Evolutionary conservation across 2,329 filamentous ascomycete species (phyloP).

Genomic region (Alternaria triticimaculans): DNA sequence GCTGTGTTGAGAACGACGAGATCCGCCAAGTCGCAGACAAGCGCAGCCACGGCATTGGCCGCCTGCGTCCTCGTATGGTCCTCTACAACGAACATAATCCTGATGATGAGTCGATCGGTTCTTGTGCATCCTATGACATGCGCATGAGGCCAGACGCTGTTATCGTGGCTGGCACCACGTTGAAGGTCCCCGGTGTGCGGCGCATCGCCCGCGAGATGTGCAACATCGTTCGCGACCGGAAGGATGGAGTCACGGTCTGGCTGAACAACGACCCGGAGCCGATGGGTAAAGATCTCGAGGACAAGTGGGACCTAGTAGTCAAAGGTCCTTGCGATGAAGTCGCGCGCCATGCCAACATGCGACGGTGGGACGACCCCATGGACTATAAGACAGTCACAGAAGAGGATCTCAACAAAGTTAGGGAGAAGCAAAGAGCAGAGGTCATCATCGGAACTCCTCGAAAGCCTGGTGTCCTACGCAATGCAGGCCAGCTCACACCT

Average conservation of each 20-base stretch:
- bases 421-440: constrained; percentile 39
- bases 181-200: constrained; percentile 93
- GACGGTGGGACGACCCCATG: constrained; percentile 61
- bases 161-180: constrained; percentile 91
- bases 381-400: constrained; percentile 45
- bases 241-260: constrained; percentile 89
- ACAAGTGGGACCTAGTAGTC: constrained; percentile 92
- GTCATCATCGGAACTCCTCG: constrained; percentile 45
- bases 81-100: constrained; percentile 98
- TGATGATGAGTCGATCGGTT: constrained; percentile 93
- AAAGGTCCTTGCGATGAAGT: constrained; percentile 88
- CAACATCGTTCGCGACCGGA: constrained; percentile 79
- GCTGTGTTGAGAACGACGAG: constrained; percentile 76
- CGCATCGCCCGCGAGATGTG: constrained; percentile 92
- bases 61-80: constrained; percentile 89
- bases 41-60: constrained; percentile 90
- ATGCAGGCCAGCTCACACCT: constrained; percentile 45
- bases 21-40: constrained; percentile 82
- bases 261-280: constrained; percentile 91
- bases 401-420: constrained; percentile 40
- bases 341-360: constrained; percentile 71
- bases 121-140: constrained; percentile 85
- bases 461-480: constrained; percentile 35
- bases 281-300: constrained; percentile 81
- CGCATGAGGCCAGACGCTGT: constrained; percentile 87